Evolutionary conservation across 2,329 filamentous ascomycete species (phyloP).

Genomic region (Colletotrichum liriopes): DNA sequence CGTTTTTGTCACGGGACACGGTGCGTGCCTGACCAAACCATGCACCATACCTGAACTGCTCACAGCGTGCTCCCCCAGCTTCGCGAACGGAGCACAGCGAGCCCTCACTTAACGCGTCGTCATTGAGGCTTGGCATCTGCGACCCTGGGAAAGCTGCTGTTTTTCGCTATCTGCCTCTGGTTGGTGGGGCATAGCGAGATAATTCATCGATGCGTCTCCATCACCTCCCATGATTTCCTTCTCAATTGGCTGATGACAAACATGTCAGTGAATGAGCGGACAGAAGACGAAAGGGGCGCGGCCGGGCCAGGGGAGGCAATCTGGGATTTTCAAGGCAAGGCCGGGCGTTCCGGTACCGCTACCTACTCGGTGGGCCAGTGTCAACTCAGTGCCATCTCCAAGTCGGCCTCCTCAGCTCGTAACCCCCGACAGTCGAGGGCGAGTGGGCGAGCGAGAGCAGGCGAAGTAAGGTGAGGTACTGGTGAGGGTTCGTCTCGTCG

Average conservation of each 20-base stretch:
- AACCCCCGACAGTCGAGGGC: background rate
- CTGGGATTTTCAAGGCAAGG: background rate
- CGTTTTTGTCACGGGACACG: no score
- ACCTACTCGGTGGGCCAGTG: background rate
- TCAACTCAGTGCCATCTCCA: background rate
- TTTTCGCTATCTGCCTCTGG: background rate
- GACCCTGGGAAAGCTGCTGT: background rate
- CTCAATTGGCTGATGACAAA: background rate
- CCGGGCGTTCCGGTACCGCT: slow-evolving; percentile 29
- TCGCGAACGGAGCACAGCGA: no score
- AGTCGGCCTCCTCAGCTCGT: background rate
- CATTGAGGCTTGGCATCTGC: background rate
- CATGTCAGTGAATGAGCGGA: background rate
- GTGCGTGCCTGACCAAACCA: no score
- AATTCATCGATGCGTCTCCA: background rate
- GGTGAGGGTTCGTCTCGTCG: slow-evolving; percentile 38
- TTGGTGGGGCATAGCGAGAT: background rate
- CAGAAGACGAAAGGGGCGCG: background rate
- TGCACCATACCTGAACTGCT: no score
- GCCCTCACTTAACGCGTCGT: background rate
- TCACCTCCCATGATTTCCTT: background rate
- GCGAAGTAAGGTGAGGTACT: background rate
- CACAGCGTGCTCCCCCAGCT: no score
- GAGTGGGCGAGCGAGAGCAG: background rate
- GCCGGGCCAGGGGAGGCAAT: slow-evolving; percentile 1